A percentile compares a stretch with the other conserved stretches of the same genome.
Evolutionary conservation across 164 flowering plant genomes (phyloP).

Genomic region (Tinospora cordifolia): DNA sequence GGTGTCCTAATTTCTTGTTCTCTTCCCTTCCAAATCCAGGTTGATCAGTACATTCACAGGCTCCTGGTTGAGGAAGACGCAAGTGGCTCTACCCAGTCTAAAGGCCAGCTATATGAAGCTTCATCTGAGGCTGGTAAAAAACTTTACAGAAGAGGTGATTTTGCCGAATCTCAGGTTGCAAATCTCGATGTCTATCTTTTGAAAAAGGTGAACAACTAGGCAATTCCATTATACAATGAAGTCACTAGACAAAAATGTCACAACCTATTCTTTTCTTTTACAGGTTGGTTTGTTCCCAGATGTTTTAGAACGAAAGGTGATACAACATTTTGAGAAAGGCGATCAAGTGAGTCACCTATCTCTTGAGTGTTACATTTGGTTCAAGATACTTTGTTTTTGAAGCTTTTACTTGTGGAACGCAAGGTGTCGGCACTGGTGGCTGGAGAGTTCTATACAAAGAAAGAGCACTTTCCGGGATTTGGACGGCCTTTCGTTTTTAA

Average conservation of each 20-base stretch:
- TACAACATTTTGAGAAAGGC: slow-evolving; percentile 68
- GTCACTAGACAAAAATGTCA: slow-evolving; percentile 4
- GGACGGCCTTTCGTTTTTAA: slow-evolving; percentile 86
- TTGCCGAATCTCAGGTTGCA: slow-evolving; percentile 43
- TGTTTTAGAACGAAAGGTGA: slow-evolving; percentile 64
- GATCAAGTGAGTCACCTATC: slow-evolving; percentile 54
- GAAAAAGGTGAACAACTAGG: slow-evolving; percentile 42
- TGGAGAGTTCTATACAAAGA: slow-evolving; percentile 83
- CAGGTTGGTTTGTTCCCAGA: slow-evolving; percentile 98
- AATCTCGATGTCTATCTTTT: slow-evolving; percentile 68
- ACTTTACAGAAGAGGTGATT: slow-evolving; percentile 69
- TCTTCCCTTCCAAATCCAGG: slow-evolving; percentile 34
- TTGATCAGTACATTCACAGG: slow-evolving; percentile 78
- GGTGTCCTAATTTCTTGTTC: background rate
- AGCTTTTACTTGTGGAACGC: slow-evolving; percentile 21
- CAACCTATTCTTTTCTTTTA: slow-evolving; percentile 10
- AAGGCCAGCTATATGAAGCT: slow-evolving; percentile 49
- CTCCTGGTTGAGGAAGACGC: slow-evolving; percentile 84
- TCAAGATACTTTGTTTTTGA: slow-evolving; percentile 4
- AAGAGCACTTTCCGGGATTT: slow-evolving; percentile 90
- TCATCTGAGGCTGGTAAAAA: slow-evolving; percentile 56
- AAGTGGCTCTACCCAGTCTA: slow-evolving; percentile 19
- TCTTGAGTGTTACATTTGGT: background rate
- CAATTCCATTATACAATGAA: slow-evolving; percentile 1
- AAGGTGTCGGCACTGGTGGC: slow-evolving; percentile 92